Conservation (phyloP, 225 moss, liverwort and hornwort genomes). For the Anthoceros angustus region DNA sequence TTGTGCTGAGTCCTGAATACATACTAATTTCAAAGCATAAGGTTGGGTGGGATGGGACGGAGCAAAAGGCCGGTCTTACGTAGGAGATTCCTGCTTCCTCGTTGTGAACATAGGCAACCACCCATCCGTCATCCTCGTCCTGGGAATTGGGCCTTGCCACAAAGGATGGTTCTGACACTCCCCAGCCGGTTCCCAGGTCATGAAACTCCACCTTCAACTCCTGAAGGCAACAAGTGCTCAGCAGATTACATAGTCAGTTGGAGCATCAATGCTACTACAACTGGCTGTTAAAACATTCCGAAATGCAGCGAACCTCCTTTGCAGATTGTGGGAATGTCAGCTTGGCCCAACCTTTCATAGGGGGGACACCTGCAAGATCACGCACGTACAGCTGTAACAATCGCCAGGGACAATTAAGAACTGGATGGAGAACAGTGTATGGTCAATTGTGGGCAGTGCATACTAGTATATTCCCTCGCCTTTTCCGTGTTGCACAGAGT, state of each 20-base stretch:
- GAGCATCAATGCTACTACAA: neutral
- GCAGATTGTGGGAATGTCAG: neutral
- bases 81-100: no score
- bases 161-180: constrained; percentile 10
- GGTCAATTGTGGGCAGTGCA: neutral
- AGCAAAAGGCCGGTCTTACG: constrained; percentile 1
- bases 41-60: neutral
- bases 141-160: constrained; percentile 11
- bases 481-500: neutral
- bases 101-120: no score
- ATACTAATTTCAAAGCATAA: neutral
- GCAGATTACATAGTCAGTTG: neutral
- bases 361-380: neutral
- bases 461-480: neutral
- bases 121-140: no score
- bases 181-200: constrained; percentile 7
- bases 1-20: neutral
- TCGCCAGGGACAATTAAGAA: neutral
- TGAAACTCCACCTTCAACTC: constrained; percentile 1
- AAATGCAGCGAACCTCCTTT: neutral
- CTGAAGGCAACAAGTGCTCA: neutral
- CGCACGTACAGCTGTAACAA: neutral
- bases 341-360: neutral
- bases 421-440: neutral
- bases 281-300: neutral